A percentile compares a stretch with the other conserved stretches of the same genome.
Conservation (phyloP, 129 eudicot species). For the Flaveria linearis region DNA sequence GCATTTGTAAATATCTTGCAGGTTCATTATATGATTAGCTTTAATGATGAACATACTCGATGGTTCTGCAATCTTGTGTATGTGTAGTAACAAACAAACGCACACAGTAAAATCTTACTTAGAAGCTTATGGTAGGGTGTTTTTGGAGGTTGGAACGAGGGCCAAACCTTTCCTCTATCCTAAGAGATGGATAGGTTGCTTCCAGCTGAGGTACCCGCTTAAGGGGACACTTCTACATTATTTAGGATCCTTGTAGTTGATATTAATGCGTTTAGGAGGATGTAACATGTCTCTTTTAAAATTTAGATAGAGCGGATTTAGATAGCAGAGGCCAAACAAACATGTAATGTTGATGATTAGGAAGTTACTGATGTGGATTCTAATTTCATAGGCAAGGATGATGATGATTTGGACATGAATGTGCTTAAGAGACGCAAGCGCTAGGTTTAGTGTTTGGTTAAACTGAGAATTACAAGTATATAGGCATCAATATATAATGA, state of each 20-base stretch:
- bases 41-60: no score
- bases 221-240: neutral
- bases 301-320: neutral
- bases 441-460: neutral
- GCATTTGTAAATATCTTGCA: conserved; percentile 9
- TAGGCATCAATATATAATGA: no score
- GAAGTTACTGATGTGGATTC: neutral
- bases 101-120: no score
- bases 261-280: neutral
- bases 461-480: no score
- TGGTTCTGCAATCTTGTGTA: no score
- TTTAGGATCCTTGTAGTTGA: neutral
- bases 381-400: neutral
- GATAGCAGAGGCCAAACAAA: neutral
- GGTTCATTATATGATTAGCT: neutral
- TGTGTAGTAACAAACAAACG: no score
- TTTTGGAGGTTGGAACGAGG: no score
- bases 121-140: no score
- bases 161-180: no score
- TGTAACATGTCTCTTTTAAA: neutral
- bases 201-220: neutral
- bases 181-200: no score
- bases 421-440: neutral
- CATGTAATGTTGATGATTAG: neutral
- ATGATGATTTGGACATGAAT: neutral